Evolutionary conservation across 148 eudicot genomes (phyloP), one percentile per base, ranked within the genome.

Genomic region (Heliosperma pusillum): DNA sequence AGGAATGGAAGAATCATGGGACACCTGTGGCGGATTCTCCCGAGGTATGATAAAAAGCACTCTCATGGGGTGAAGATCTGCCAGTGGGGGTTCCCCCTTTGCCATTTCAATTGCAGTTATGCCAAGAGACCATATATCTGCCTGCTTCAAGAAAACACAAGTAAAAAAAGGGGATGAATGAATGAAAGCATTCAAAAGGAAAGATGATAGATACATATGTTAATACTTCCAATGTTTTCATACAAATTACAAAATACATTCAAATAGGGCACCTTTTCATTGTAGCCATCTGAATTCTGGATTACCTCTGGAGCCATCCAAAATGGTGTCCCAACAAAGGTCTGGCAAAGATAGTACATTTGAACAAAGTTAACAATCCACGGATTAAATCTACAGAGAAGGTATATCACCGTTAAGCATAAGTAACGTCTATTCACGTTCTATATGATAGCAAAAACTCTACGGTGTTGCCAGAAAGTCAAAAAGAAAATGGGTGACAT

Each of bases 291-390:
- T 22, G 98, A 84, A 82, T 94, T 94, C 78, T 94, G 97, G 82
- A 94, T 94, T 30, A 94, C 98, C 85, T 94, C 98, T 63, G 98
- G 98, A 77, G 98, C 98, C 98, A 94, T 94, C 98, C 98, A 94
- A 83, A 94, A 94, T 80, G 98, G 98, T 66, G 98, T 94, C 68
- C 98, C 98, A 74, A 94, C 98, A 85, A 94, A 94, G 36, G 98
- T 94, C 98, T 94, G 82, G 52, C 72, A 78, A 45, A 30, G 63
- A 80, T 64, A 71, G 77, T 73, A 85, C 57, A 81, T 86, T 79
- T 69, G 55, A 52, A 77, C 22, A 72, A 33, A 20, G 16, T 65
- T 77, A 78, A 58, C 71, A 56, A 40, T 59, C 67, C 42, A 26
- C 27, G 16, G 3, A 64, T 30, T 29, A 36, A 27, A 29, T 64